These are phyloP conservation scores for Priceomyces haplophilus DNA, from an alignment of 805 yeast genomes.

Conservation along the genomic window DNA sequence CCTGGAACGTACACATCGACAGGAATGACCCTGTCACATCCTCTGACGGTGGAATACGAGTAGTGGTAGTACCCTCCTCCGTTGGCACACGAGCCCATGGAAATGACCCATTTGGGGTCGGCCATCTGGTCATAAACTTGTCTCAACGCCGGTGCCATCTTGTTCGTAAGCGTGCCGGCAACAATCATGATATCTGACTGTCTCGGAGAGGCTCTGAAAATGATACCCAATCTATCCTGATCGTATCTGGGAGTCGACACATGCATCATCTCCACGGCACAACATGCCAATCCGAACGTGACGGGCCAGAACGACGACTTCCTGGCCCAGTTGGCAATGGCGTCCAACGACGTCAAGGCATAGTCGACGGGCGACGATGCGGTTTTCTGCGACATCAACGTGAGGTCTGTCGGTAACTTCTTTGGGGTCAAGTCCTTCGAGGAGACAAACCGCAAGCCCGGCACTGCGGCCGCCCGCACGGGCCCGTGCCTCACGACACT, in stretches of 20 bases:
- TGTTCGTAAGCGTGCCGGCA: conserved; percentile 87
- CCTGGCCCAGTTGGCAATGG: conserved; percentile 86
- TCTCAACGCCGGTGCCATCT: conserved; percentile 92
- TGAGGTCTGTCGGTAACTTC: conserved; percentile 61
- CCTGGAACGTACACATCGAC: conserved; percentile 92
- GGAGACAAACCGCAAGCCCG: conserved; percentile 26
- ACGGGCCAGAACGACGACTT: conserved; percentile 93
- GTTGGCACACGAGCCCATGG: conserved; percentile 93
- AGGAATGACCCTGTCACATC: conserved; percentile 85
- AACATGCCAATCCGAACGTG: conserved; percentile 87
- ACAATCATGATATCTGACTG: conserved; percentile 91
- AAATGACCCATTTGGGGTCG: conserved; percentile 90
- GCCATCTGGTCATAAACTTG: conserved; percentile 95
- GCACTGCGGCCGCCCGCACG: conserved; percentile 14
- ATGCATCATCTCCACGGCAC: conserved; percentile 96
- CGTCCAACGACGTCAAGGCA: conserved; percentile 77
- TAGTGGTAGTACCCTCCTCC: conserved; percentile 94
- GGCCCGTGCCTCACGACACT: conserved; percentile 18
- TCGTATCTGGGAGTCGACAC: conserved; percentile 87
- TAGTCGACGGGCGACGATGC: conserved; percentile 63
- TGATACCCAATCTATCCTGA: conserved; percentile 88
- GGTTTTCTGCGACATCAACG: conserved; percentile 63
- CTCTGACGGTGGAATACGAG: conserved; percentile 84
- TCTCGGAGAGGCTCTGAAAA: conserved; percentile 91
- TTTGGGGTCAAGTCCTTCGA: conserved; percentile 48